Base-by-base conservation (phyloP, 352 stramenopile species). In the Pythium utonaiense region DNA sequence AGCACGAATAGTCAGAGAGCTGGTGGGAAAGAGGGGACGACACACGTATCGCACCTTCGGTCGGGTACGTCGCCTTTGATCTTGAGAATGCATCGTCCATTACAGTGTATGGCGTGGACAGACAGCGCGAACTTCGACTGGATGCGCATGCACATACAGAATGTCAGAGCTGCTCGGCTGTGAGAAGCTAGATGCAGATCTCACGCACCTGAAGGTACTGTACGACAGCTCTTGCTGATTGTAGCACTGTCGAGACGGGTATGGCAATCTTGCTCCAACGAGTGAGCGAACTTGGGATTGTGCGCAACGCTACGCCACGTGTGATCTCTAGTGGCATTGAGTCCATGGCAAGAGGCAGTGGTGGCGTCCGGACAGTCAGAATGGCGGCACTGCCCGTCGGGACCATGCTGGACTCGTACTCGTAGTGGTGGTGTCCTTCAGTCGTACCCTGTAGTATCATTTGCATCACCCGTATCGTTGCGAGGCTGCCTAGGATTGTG, bases 181-280 rank as follows among this genome's bases (percentile, higher is more conserved):
- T n/a, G n/a, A n/a, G n/a, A n/a, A n/a, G n/a, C n/a, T n/a, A n/a
- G n/a, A n/a, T n/a, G n/a, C 22, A 25, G 13, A 25, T 25, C 3
- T 13, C 1, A 33, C 56, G 6, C n/a, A 82, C 74, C 63, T 80
- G 31, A 13, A 83, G 54, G 45, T 71, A 80, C 19, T 65, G 44
- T 21, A 72, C 45, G 25, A 83, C 53, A 0, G 54, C 52, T 7
- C 60, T 54, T 0, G 64, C 53, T 13, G 41, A 64, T 34, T 74
- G 61, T 0, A 80, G 25, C 8, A 64, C 70, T 33, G 55, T 38
- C 0, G 64, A 66, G 4, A 50, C 14, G 1, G 74, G 72, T 1
- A 80, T 25, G 6, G 27, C 44, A 17, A 83, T 58, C 40, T 75
- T 76, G 25, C 57, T 72, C 74, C 71, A 80, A 12, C 51, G 55